These are phyloP conservation scores for Yamadazyma epiphylla DNA, from an alignment of 1,139 yeast species.

Conservation along the genomic window DNA sequence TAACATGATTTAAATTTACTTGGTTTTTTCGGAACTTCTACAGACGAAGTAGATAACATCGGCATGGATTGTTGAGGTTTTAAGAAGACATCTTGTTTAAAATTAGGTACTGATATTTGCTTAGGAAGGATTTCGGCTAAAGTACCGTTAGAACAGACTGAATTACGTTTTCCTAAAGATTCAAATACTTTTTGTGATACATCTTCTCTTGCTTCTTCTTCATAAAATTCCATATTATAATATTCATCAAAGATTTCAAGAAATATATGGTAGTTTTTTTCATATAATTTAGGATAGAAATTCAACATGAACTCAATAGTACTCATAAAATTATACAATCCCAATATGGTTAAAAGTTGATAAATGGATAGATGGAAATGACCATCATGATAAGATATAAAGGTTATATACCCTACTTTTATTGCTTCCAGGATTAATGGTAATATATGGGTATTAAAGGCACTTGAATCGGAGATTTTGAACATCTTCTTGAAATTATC, in stretches of 20 bases:
- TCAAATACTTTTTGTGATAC: slow-evolving; percentile 8
- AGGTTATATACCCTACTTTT: slow-evolving; percentile 9
- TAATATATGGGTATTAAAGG: slow-evolving; percentile 9
- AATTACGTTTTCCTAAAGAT: slow-evolving; percentile 5
- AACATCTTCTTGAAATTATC: slow-evolving; percentile 9
- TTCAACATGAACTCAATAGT: slow-evolving; percentile 6
- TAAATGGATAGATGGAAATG: slow-evolving; percentile 4
- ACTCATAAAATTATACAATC: slow-evolving; percentile 4
- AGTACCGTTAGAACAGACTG: slow-evolving; percentile 7
- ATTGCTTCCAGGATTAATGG: slow-evolving; percentile 10
- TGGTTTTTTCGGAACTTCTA: neutral
- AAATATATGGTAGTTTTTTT: slow-evolving; percentile 6
- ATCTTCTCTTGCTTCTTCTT: slow-evolving; percentile 5
- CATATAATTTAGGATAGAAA: slow-evolving; percentile 11
- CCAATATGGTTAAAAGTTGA: slow-evolving; percentile 7
- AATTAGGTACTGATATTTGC: slow-evolving; percentile 7
- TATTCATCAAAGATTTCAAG: slow-evolving; percentile 11
- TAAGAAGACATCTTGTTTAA: neutral
- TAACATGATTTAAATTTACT: slow-evolving; percentile 19
- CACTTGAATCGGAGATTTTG: slow-evolving; percentile 7
- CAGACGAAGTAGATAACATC: neutral
- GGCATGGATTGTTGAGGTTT: slow-evolving; percentile 1
- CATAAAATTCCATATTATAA: slow-evolving; percentile 6
- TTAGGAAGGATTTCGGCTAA: slow-evolving; percentile 13
- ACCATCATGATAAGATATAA: slow-evolving; percentile 9